Evolutionary conservation across 768 basidiomycete species (phyloP), one percentile per base, ranked within the genome.

Genomic region (Podaxis sp.): DNA sequence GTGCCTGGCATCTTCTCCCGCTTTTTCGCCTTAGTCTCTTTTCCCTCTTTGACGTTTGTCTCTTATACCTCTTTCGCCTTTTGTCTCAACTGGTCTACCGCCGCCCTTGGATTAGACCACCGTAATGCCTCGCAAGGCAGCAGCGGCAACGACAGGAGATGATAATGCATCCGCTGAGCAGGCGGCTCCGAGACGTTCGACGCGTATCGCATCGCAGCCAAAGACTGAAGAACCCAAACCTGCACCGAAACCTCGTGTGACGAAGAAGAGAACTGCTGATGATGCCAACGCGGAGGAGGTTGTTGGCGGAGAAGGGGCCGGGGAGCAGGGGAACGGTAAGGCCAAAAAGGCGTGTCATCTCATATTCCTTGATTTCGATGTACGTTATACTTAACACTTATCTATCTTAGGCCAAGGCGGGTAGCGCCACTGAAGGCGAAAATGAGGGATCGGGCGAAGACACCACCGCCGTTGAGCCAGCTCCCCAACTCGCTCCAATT

Each of bases 161-260:
- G 65, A 73, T 4, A 60, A 69, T 47, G 63, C 72, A 61, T 72
- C 73, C 53, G 65, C 74, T 37, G 74, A 75, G 12, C 49, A 56
- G 17, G 55, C 25, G 47, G 77, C 81, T 47, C 80, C 82, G 8
- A 77, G 86, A 63, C 78, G 87, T 60, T 89, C 87, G 3, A 78
- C 79, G 15, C 75, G 87, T 56, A 80, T 88, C 60, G 82, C 84
- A 3, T 71, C 81, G 5, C 79, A 81, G 63, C 79, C 81, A 38
- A 78, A 75, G 59, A 71, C 73, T n/a, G 73, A 77, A 24, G 74
- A 71, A 53, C 65, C 67, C 17, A 67, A 72, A 57, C 54, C 65
- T 17, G 57, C 68, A 4, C 55, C 65, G 13, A 70, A 67, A 38
- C 62, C 74, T 4, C 71, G 74, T 33, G 72, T 72, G 43, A 73